These are phyloP conservation scores for Eleusine coracana DNA, from an alignment of 176 grass and related monocot species.

Conservation along the genomic window DNA sequence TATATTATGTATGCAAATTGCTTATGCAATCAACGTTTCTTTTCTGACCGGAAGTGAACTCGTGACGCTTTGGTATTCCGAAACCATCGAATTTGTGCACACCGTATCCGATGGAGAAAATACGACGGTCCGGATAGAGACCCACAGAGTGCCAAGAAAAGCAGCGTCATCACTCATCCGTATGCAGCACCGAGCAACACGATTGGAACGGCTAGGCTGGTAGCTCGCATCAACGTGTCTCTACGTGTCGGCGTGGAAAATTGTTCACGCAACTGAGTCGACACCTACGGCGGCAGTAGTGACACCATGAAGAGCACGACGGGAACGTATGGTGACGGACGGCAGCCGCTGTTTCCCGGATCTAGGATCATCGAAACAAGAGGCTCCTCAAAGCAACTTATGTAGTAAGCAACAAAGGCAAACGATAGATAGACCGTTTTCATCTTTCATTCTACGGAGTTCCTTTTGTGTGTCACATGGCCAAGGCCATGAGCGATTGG, in stretches of 20 bases:
- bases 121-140: neutral
- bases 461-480: neutral
- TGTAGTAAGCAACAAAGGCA: neutral
- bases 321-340: too few relatives aligned
- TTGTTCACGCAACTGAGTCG: neutral
- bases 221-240: neutral
- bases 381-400: neutral
- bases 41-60: neutral
- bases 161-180: neutral
- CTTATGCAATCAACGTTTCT: neutral
- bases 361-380: neutral
- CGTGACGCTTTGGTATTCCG: neutral
- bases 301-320: neutral
- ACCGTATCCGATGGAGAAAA: neutral
- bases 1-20: too few relatives aligned
- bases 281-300: neutral
- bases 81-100: constrained; percentile 8
- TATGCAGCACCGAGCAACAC: neutral
- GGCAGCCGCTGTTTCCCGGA: neutral
- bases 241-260: neutral
- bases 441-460: neutral
- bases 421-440: neutral
- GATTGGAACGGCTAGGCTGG: neutral
- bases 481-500: neutral
- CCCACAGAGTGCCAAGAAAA: too few relatives aligned